Base-by-base conservation (phyloP, 2,329 filamentous ascomycete genomes). In the Aplosporella prunicola region DNA sequence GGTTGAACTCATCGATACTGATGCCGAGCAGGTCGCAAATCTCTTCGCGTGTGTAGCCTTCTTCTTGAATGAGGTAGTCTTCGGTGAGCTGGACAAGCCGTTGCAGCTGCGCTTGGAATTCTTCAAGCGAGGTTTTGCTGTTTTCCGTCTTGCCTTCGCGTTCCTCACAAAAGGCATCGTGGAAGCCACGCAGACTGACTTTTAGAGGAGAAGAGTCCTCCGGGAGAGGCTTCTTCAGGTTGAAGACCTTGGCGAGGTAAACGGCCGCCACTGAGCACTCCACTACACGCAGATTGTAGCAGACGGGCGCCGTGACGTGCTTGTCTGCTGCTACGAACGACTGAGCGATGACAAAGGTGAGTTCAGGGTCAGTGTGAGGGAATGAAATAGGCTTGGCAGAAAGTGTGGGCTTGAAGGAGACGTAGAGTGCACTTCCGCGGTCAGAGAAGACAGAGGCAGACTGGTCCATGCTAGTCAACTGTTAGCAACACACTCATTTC, bases 231-330 rank as follows among this genome's bases (percentile, higher is more conserved):
- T 50, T 49, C 45, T 74, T 77, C 23, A 81, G 53, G 2, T 65
- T 65, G 43, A 77, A 68, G 26, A 71, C 67, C 48, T 76, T 78
- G 26, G 75, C 71, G 2, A 82, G 61, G 20, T 79, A 70, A 11
- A 74, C 66, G 3, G 91, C 87, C 3, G 91, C 91, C 20, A 98
- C 72, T 37, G 82, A 91, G 65, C 86, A 93, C 63, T 98, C 91
- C 24, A 95, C 91, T 1, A 98, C 91, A 18, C 91, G 82, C 16
- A 98, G 74, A 60, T 98, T 98, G 69, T 96, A 98, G 69, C 89
- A 86, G 45, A 93, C 80, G 0, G 89, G 89, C 0, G 82, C 91
- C 1, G 89, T 94, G 44, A 89, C 82, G 54, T 91, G 84, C 66
- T 98, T 98, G 68, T 96, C 88, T 5, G 89, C 84, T 11, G 82